A percentile compares a stretch with the other conserved stretches of the same genome.
Evolutionary conservation across 768 basidiomycete species (phyloP).

Genomic region (Mycena indigotica): DNA sequence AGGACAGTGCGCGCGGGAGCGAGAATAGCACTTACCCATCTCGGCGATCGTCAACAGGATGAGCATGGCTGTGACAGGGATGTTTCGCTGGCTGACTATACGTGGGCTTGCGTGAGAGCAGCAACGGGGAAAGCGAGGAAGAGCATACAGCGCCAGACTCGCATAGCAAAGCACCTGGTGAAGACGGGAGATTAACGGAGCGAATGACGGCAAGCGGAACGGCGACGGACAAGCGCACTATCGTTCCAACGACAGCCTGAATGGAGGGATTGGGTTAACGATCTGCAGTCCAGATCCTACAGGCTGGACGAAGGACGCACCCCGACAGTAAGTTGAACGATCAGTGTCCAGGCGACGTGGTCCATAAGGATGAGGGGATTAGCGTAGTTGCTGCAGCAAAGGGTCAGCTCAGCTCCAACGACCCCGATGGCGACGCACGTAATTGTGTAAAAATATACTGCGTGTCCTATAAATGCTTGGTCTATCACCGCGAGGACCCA

Average conservation of each 20-base stretch:
- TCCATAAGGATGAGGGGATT: constrained; percentile 31
- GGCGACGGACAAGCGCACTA: constrained; percentile 56
- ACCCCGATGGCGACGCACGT: constrained; percentile 39
- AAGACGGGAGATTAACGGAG: background rate
- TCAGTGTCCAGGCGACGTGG: constrained; percentile 41
- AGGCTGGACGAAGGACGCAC: constrained; percentile 27
- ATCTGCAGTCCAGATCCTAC: too few relatives aligned
- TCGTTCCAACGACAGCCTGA: constrained; percentile 50
- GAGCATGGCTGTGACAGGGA: constrained; percentile 45
- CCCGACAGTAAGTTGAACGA: constrained; percentile 42
- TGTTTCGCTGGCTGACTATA: constrained; percentile 58
- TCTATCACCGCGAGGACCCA: constrained; percentile 49
- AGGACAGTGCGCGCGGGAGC: background rate
- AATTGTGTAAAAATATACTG: constrained; percentile 56
- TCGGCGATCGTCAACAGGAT: constrained; percentile 49
- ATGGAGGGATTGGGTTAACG: constrained; percentile 14
- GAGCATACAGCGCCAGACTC: constrained; percentile 61
- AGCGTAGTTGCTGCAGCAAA: constrained; percentile 37
- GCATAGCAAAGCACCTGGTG: constrained; percentile 54
- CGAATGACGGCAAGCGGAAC: too few relatives aligned
- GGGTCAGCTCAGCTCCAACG: background rate
- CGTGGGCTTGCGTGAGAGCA: constrained; percentile 4
- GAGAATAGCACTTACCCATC: constrained; percentile 38
- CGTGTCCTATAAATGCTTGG: constrained; percentile 53
- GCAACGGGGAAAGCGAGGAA: background rate